Base-by-base conservation (phyloP, 345 rosid genomes). In the Pugionium dolabratum region DNA sequence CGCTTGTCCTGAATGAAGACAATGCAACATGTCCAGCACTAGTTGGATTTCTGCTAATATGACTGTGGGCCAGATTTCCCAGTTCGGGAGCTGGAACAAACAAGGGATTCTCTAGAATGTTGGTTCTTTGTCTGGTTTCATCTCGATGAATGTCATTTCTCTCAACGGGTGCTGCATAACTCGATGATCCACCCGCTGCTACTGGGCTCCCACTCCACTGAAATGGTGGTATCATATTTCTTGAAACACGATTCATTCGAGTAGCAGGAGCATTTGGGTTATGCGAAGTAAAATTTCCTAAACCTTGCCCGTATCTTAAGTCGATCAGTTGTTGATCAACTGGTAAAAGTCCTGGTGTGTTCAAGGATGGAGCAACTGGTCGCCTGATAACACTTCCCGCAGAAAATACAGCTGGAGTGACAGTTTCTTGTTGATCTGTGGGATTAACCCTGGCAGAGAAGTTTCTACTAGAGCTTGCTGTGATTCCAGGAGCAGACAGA, bases 391-490 rank as follows among this genome's bases (percentile, higher is more conserved):
- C 75, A 76, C 65, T 73, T 31, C 81, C 90, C 2, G 80, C 40
- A 51, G 90, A 77, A 75, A 81, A 82, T 37, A 66, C 69, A 51
- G 81, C 18, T 44, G 84, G 69, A 43, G 72, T 69, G 3, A 74
- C 43, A 59, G 77, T 69, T 61, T 76, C 83, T 72, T 71, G 81
- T 10, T 67, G 88, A 73, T 55, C 77, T 46, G 84, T 67, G 58
- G 86, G 82, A 78, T 78, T 80, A 57, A 80, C 76, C 71, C 94
- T 73, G 57, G 75, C 54, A 30, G 86, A 79, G 33, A 74, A 81
- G 75, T 85, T 90, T 76, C 90, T 82, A n/a, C 71, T 77, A 10
- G 85, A 77, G 69, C 74, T 70, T 70, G 81, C 95, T 6, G 64
- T 59, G 59, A 57, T 70, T 53, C 70, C 69, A 27, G 79, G 71